Percentiles rank a stretch among this genome's conserved stretches.
phyloP scores from a whole-genome alignment of 371 early-diverging fungal genomes.

The Quaeritorhiza haematococci region DNA sequence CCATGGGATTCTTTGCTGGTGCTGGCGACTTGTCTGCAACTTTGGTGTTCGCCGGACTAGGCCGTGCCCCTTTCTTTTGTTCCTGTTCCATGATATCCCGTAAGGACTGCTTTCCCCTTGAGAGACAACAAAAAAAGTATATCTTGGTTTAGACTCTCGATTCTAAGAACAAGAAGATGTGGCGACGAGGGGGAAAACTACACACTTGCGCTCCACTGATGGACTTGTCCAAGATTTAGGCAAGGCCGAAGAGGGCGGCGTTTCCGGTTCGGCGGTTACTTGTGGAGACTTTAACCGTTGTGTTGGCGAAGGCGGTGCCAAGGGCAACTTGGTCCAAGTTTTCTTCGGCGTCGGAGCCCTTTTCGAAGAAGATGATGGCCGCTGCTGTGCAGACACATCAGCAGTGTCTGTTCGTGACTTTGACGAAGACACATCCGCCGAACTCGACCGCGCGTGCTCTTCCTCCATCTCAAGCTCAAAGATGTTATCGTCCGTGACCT shows the following conservation, averaged over 20 bases:
- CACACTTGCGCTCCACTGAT: too few relatives aligned
- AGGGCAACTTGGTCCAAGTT: background rate
- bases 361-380: background rate
- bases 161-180: too few relatives aligned
- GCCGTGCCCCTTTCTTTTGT: background rate
- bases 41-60: background rate
- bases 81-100: constrained; percentile 33
- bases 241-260: too few relatives aligned
- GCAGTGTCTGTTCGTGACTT: constrained; percentile 5
- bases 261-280: too few relatives aligned
- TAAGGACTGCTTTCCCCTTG: constrained; percentile 28
- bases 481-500: constrained; percentile 8
- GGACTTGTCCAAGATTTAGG: too few relatives aligned
- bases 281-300: too few relatives aligned
- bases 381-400: background rate
- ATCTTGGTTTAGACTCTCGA: too few relatives aligned
- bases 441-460: too few relatives aligned
- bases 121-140: background rate
- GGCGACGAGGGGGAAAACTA: too few relatives aligned
- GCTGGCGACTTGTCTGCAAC: background rate
- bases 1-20: too few relatives aligned
- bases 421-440: background rate
- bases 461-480: constrained; percentile 22
- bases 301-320: too few relatives aligned
- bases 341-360: background rate